A percentile compares a stretch with the other conserved stretches of the same genome.
These are phyloP conservation scores for Termitomyces titanicus DNA, from an alignment of 768 basidiomycete species.

Conservation along the genomic window DNA sequence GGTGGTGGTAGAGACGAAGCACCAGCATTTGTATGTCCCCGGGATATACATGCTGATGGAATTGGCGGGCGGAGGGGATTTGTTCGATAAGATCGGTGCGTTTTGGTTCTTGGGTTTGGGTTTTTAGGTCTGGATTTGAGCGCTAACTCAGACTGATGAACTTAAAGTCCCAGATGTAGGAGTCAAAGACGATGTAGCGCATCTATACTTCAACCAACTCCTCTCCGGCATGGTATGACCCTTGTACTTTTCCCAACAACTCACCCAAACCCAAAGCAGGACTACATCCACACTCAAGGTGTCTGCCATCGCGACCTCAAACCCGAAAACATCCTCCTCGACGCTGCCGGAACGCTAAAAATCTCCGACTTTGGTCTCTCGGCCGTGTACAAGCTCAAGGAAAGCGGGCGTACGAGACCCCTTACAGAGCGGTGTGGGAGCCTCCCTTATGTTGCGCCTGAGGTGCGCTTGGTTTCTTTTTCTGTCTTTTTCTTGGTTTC, in stretches of 20 bases:
- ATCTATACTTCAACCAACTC: slow-evolving; percentile 87
- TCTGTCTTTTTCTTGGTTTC: no score
- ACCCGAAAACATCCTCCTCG: slow-evolving; percentile 91
- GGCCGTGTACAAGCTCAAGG: slow-evolving; percentile 83
- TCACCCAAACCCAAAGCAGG: slow-evolving; percentile 35
- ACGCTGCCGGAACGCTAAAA: slow-evolving; percentile 81
- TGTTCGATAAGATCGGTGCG: slow-evolving; percentile 97
- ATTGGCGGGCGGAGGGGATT: slow-evolving; percentile 87
- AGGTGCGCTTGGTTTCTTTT: background rate
- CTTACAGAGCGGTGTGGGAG: slow-evolving; percentile 37
- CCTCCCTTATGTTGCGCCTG: slow-evolving; percentile 13
- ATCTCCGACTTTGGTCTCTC: slow-evolving; percentile 96
- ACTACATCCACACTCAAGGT: slow-evolving; percentile 83
- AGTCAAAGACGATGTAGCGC: slow-evolving; percentile 80
- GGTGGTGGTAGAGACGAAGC: slow-evolving; percentile 65
- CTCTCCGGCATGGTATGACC: slow-evolving; percentile 71
- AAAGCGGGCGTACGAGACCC: slow-evolving; percentile 68
- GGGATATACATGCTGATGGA: slow-evolving; percentile 94
- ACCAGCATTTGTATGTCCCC: slow-evolving; percentile 56
- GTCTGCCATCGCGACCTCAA: slow-evolving; percentile 97
- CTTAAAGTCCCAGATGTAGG: slow-evolving; percentile 83
- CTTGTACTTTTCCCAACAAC: background rate
- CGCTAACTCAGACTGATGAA: background rate
- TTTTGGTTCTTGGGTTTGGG: background rate
- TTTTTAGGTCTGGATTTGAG: no score